Percentiles rank a stretch among this genome's conserved stretches.
These are phyloP conservation scores for Amanita jacksonii DNA, from an alignment of 768 basidiomycete genomes.

Conservation along the genomic window DNA sequence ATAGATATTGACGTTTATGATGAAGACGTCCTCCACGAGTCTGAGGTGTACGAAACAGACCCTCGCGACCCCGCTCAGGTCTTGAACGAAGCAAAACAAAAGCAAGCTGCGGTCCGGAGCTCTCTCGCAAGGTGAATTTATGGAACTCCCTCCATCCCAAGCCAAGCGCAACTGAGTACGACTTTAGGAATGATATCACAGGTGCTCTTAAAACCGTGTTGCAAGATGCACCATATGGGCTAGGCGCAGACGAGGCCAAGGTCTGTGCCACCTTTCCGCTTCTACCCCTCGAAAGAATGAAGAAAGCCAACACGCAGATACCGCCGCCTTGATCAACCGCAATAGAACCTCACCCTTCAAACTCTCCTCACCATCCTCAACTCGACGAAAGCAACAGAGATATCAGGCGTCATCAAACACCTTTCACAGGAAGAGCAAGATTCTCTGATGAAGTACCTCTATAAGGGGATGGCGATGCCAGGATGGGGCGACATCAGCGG, in stretches of 20 bases:
- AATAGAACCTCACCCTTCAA: conserved; percentile 67
- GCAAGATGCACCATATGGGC: conserved; percentile 82
- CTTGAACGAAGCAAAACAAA: conserved; percentile 67
- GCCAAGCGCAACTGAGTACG: neutral
- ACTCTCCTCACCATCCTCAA: conserved; percentile 84
- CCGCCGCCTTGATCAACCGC: too few species aligned
- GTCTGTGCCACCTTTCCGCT: conserved; percentile 30
- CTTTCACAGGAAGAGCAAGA: conserved; percentile 75
- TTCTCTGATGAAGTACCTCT: conserved; percentile 94
- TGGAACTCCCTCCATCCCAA: neutral
- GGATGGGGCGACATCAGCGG: conserved; percentile 53
- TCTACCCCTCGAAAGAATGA: neutral
- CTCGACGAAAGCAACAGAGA: conserved; percentile 86
- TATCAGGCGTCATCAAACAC: conserved; percentile 61
- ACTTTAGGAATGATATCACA: conserved; percentile 59
- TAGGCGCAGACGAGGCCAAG: conserved; percentile 84
- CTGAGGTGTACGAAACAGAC: conserved; percentile 82
- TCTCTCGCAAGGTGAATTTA: conserved; percentile 60
- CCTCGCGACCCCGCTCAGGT: conserved; percentile 69
- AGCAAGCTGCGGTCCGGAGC: conserved; percentile 61
- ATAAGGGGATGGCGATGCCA: conserved; percentile 86
- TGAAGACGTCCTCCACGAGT: conserved; percentile 80
- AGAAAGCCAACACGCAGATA: too few species aligned
- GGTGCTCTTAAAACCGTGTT: conserved; percentile 66
- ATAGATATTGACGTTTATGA: conserved; percentile 93